phyloP scores from a whole-genome alignment of 2,329 filamentous ascomycete species.

The Xylaria sp. region DNA sequence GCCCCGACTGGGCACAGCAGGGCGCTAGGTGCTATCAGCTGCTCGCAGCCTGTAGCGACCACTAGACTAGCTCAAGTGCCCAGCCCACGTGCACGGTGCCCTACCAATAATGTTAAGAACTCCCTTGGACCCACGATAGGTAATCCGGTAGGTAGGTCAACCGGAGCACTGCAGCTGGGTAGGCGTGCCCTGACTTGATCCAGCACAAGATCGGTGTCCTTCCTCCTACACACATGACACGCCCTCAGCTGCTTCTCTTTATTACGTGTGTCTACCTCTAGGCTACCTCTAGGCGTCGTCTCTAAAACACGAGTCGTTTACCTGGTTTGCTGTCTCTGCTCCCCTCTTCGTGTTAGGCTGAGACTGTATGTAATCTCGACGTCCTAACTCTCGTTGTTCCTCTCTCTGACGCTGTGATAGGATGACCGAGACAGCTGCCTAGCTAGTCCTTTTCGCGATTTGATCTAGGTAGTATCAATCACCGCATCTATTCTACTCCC shows the following conservation, averaged over 20 bases:
- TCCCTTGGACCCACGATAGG: constrained; percentile 12
- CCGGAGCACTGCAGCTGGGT: constrained; percentile 1
- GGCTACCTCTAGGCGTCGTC: not conserved
- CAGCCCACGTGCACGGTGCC: constrained; percentile 21
- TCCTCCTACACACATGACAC: constrained; percentile 7
- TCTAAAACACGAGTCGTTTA: not conserved
- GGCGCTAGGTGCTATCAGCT: not conserved
- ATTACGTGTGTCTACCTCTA: no score
- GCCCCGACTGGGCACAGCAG: no score
- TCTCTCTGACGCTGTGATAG: not conserved
- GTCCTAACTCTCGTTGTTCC: not conserved
- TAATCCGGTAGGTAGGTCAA: constrained; percentile 2
- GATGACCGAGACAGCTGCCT: not conserved
- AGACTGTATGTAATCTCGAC: not conserved
- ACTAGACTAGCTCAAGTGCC: not conserved
- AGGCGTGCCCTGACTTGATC: constrained; percentile 14
- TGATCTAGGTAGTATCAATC: not conserved
- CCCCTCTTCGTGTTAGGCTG: not conserved
- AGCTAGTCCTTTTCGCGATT: not conserved
- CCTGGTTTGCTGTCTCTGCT: not conserved
- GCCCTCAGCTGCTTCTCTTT: constrained; percentile 8
- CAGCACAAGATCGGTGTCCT: constrained; percentile 11
- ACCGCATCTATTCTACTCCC: not conserved
- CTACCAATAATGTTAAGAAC: constrained; percentile 1
- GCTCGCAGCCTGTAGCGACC: no score